Evolutionary conservation across 306 rosid species (phyloP).

Genomic region (Vicia sativa): DNA sequence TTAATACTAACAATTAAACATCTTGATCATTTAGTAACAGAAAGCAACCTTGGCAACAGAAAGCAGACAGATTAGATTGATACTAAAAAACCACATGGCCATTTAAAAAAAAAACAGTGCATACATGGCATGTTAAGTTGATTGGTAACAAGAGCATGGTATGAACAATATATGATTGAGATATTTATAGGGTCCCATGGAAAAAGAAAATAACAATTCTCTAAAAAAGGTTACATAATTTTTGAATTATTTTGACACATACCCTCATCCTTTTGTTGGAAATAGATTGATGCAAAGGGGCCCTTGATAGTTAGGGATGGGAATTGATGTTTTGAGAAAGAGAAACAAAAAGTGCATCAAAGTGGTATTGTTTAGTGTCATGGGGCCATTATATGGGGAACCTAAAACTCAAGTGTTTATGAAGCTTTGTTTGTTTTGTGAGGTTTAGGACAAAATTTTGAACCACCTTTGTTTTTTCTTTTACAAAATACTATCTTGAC

Average conservation of each 20-base stretch:
- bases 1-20: conserved; percentile 26
- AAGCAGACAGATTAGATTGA: conserved; percentile 61
- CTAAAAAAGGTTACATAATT: conserved; percentile 41
- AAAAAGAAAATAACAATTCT: conserved; percentile 50
- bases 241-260: conserved; percentile 46
- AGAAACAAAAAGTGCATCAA: conserved; percentile 72
- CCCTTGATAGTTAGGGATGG: conserved; percentile 56
- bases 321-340: conserved; percentile 62
- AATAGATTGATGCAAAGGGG: conserved; percentile 56
- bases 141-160: conserved; percentile 56
- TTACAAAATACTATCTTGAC: too few relatives aligned
- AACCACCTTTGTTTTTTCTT: conserved; percentile 33
- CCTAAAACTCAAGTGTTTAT: conserved; percentile 41
- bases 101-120: conserved; percentile 39
- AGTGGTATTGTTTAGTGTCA: conserved; percentile 64
- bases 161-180: conserved; percentile 41
- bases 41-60: conserved; percentile 42
- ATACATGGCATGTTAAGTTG: conserved; percentile 67
- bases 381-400: conserved; percentile 52
- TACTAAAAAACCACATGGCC: conserved; percentile 60
- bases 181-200: conserved; percentile 48
- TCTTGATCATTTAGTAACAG: conserved; percentile 35
- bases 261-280: conserved; percentile 46
- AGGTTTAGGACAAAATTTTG: conserved; percentile 42
- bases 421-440: conserved; percentile 46